These are phyloP conservation scores for Trichosporon coremiiforme DNA, from an alignment of 1,284 basidiomycete genomes.

Conservation along the genomic window DNA sequence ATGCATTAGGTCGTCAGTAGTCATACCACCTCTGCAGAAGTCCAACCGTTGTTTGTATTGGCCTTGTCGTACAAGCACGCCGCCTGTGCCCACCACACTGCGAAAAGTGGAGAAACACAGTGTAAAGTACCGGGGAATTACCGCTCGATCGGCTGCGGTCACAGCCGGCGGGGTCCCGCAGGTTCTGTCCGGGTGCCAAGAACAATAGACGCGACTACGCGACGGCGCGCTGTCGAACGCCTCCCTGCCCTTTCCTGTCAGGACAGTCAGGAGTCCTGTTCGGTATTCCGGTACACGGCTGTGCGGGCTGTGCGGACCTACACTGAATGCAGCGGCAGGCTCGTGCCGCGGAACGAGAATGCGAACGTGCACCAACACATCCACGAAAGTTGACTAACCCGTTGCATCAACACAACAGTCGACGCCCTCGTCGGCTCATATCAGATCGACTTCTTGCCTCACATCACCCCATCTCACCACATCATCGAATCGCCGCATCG, in stretches of 20 bases:
- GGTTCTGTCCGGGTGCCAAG: not conserved
- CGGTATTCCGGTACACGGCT: no score
- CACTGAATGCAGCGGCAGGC: not conserved
- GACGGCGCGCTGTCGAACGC: not conserved
- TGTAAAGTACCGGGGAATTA: not conserved
- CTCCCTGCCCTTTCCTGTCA: not conserved
- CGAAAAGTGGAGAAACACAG: not conserved
- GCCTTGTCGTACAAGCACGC: no score
- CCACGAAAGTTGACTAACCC: conserved; percentile 5
- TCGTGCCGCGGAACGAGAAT: not conserved
- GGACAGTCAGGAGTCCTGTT: no score
- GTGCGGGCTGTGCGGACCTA: not conserved
- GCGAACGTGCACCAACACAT: not conserved
- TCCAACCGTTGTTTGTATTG: no score
- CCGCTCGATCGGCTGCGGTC: not conserved
- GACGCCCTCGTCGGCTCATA: no score
- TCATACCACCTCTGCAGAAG: not conserved
- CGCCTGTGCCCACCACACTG: not conserved
- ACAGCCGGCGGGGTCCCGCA: not conserved
- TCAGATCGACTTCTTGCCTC: no score
- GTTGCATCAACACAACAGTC: not conserved
- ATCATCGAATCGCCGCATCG: no score
- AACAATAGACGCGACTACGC: not conserved
- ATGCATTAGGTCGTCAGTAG: conserved; percentile 10
- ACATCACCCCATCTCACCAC: no score